Conservation (phyloP, 768 basidiomycete species). For the Suillus bovinus region DNA sequence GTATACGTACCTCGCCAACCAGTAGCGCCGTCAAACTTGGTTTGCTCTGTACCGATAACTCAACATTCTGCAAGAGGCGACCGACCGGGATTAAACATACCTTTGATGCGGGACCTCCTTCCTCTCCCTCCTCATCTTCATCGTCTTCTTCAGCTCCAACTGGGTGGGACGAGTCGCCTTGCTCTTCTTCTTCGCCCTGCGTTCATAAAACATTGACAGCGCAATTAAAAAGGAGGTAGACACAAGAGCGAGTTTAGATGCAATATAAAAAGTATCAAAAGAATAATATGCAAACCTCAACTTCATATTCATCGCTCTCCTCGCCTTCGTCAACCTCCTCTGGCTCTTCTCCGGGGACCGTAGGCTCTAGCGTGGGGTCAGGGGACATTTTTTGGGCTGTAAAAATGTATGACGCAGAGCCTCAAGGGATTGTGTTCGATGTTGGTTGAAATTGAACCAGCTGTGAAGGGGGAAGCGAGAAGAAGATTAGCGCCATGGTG, state of each 20-base stretch:
- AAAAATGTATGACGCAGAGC: constrained; percentile 3
- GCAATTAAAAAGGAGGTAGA: not conserved
- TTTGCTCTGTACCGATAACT: constrained; percentile 13
- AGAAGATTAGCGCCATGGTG: constrained; percentile 16
- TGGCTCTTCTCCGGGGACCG: constrained; percentile 4
- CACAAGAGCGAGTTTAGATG: not conserved
- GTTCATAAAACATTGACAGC: not conserved
- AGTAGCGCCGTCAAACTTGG: constrained; percentile 24
- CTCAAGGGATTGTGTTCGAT: constrained; percentile 10
- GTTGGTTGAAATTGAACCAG: constrained; percentile 8
- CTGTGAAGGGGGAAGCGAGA: constrained; percentile 12
- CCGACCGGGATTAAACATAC: constrained; percentile 14
- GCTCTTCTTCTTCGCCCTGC: constrained; percentile 23
- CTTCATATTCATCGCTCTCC: constrained; percentile 30
- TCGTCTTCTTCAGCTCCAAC: constrained; percentile 13
- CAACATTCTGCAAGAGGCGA: constrained; percentile 2
- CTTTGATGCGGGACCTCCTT: constrained; percentile 1
- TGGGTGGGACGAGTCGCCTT: not conserved
- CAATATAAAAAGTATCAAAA: constrained; percentile 1
- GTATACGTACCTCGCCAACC: constrained; percentile 19
- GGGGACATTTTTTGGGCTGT: constrained; percentile 19
- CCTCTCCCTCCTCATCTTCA: constrained; percentile 21
- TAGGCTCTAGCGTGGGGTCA: constrained; percentile 20
- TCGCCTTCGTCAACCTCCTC: constrained; percentile 22
- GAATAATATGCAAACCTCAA: constrained; percentile 20